Evolutionary conservation across 2,329 filamentous ascomycete species (phyloP).

Genomic region (Chaetomium globosum): DNA sequence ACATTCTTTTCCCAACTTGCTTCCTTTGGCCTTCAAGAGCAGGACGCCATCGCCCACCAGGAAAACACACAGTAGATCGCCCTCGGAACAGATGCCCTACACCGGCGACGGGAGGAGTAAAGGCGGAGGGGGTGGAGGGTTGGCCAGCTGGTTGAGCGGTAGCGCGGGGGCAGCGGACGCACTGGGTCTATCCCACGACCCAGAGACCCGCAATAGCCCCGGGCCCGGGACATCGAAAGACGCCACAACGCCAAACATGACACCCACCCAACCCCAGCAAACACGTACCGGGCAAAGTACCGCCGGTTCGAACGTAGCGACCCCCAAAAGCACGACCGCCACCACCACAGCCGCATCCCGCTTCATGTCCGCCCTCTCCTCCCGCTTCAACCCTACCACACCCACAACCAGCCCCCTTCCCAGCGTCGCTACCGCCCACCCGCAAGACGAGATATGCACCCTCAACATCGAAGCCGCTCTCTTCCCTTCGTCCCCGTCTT

Average conservation of each 20-base stretch:
- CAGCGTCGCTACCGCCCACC: slow-evolving; percentile 32
- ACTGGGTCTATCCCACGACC: slow-evolving; percentile 29
- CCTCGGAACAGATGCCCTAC: slow-evolving; percentile 46
- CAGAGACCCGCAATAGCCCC: slow-evolving; percentile 22
- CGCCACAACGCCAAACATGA: slow-evolving; percentile 38
- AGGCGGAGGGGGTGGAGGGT: slow-evolving; percentile 38
- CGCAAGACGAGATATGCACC: slow-evolving; percentile 49
- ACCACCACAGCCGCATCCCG: slow-evolving; percentile 44
- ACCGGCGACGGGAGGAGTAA: slow-evolving; percentile 47
- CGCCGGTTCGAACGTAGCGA: slow-evolving; percentile 38
- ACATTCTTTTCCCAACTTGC: slow-evolving; percentile 44
- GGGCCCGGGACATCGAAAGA: slow-evolving; percentile 22
- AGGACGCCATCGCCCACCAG: slow-evolving; percentile 40
- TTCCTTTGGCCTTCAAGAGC: slow-evolving; percentile 40
- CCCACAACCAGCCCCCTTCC: slow-evolving; percentile 30
- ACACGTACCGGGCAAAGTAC: slow-evolving; percentile 40
- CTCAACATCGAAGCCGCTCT: slow-evolving; percentile 60
- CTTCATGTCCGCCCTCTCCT: slow-evolving; percentile 50
- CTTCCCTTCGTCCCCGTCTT: slow-evolving; percentile 50
- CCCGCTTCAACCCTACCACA: slow-evolving; percentile 42
- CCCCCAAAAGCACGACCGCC: slow-evolving; percentile 42
- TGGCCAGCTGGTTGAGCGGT: slow-evolving; percentile 43
- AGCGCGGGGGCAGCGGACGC: slow-evolving; percentile 36
- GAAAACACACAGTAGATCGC: slow-evolving; percentile 33
- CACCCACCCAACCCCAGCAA: slow-evolving; percentile 39